Evolutionary conservation across 2,329 filamentous ascomycete genomes (phyloP), one percentile per base, ranked within the genome.

Genomic region (Colletotrichum spaethianum): DNA sequence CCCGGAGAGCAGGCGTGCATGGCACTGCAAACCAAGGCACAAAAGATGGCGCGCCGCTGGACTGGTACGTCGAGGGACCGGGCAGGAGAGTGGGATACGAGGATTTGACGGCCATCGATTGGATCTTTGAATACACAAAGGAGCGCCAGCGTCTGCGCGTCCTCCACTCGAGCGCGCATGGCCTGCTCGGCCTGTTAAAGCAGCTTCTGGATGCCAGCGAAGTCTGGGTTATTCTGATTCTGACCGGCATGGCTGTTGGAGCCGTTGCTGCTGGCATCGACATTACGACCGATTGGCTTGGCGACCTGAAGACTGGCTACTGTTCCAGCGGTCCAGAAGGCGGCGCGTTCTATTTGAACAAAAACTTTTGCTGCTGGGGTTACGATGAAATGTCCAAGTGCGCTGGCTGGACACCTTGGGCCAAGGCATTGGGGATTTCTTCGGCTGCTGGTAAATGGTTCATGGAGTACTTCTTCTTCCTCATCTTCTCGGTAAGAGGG

Each of bases 101-200:
- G 79, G 93, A 99, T 83, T 87, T 98, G 80, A 98, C 96, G 20
- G 96, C 96, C 70, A 99, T 99, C 80, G 96, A 99, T 85, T 99
- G 96, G 96, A 98, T 98, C 79, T 98, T 98, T 78, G 96, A 99
- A 82, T 98, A 98, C 80, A 96, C 94, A 63, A 98, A 98, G 82
- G 96, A 99, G 84, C 91, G 96, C 26, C 94, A 97, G 81, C 91
- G 96, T 31, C 85, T 97, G 77, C 90, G 94, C n/a, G 89, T 93
- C 38, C 86, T 99, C 26, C 89, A 91, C 67, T 90, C 93, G 0
- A 90, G 89, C 76, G 89, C 91, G 9, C 87, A 89, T 26, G 94
- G 95, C 0, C 76, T 98, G 6, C 72, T 95, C 26, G 94, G 95
- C 16, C 91, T 94, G 77, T 77, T 93, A 65, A 91, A 89, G 73